These are phyloP conservation scores for Backusella circina DNA, from an alignment of 192 early-diverging fungal genomes.

Conservation along the genomic window DNA sequence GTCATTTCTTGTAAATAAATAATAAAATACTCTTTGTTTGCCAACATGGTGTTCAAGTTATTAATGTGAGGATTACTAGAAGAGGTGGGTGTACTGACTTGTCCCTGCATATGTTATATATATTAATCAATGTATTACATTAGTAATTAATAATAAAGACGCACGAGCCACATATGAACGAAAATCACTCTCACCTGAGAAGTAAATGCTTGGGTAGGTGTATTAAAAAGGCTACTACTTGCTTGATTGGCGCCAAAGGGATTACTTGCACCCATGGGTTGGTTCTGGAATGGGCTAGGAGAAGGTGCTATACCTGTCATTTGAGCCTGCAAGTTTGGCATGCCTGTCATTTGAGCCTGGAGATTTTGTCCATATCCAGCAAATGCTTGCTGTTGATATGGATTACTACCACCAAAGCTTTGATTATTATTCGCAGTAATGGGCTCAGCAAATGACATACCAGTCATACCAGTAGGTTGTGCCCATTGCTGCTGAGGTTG, in stretches of 20 bases:
- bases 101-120: not conserved
- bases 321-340: slow-evolving; percentile 20
- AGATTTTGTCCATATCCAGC: slow-evolving; percentile 5
- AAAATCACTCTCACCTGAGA: slow-evolving; percentile 8
- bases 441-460: slow-evolving; percentile 10
- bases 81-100: not conserved
- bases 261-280: not conserved
- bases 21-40: slow-evolving; percentile 18
- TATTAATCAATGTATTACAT: no score
- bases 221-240: not conserved
- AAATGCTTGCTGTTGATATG: slow-evolving; percentile 25
- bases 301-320: slow-evolving; percentile 23
- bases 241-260: slow-evolving; percentile 13
- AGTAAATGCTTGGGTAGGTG: slow-evolving; percentile 5
- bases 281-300: not conserved
- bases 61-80: slow-evolving; percentile 15
- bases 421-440: slow-evolving; percentile 9
- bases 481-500: not conserved
- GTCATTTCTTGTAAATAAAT: not conserved
- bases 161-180: not conserved
- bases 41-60: slow-evolving; percentile 22
- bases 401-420: not conserved
- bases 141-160: not conserved
- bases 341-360: slow-evolving; percentile 31
- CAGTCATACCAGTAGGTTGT: slow-evolving; percentile 8